These are phyloP conservation scores for Pilaira anomala DNA, from an alignment of 192 early-diverging fungal genomes.

Conservation along the genomic window DNA sequence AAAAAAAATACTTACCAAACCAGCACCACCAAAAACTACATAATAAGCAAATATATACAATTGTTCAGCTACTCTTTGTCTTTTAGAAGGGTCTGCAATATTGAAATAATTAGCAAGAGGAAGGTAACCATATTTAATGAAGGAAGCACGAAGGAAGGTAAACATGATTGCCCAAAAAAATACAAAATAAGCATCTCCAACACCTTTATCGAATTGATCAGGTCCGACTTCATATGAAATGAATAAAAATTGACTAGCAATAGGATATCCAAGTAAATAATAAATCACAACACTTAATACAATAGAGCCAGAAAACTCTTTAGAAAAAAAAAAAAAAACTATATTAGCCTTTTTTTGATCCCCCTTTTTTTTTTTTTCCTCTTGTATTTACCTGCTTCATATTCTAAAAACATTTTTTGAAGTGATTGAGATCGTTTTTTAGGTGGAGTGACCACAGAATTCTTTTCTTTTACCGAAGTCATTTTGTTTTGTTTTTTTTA, in stretches of 20 bases:
- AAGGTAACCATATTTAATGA: slow-evolving; percentile 51
- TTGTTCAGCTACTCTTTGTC: slow-evolving; percentile 68
- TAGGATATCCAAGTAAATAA: slow-evolving; percentile 14
- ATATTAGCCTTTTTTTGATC: too few species aligned
- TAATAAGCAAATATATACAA: slow-evolving; percentile 69
- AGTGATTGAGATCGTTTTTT: too few species aligned
- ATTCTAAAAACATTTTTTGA: too few species aligned
- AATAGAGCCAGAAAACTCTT: slow-evolving; percentile 20
- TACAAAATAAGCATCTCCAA: slow-evolving; percentile 59
- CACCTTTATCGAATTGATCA: slow-evolving; percentile 45
- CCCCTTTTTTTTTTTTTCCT: too few species aligned
- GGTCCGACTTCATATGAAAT: slow-evolving; percentile 5
- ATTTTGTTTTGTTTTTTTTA: too few species aligned
- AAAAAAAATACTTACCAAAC: slow-evolving; percentile 47
- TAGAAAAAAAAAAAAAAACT: too few species aligned
- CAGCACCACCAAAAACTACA: slow-evolving; percentile 54
- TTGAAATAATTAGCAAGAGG: slow-evolving; percentile 42
- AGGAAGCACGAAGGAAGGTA: slow-evolving; percentile 55
- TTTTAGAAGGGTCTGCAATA: slow-evolving; percentile 34
- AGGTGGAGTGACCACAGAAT: too few species aligned
- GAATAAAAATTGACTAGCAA: slow-evolving; percentile 12
- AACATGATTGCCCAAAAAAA: slow-evolving; percentile 63
- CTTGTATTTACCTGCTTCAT: too few species aligned
- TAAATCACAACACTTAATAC: background rate
- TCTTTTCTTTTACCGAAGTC: too few species aligned